Percentiles rank a stretch among this genome's conserved stretches.
These are phyloP conservation scores for Excoecaria agallocha DNA, from an alignment of 345 rosid species.

Conservation along the genomic window DNA sequence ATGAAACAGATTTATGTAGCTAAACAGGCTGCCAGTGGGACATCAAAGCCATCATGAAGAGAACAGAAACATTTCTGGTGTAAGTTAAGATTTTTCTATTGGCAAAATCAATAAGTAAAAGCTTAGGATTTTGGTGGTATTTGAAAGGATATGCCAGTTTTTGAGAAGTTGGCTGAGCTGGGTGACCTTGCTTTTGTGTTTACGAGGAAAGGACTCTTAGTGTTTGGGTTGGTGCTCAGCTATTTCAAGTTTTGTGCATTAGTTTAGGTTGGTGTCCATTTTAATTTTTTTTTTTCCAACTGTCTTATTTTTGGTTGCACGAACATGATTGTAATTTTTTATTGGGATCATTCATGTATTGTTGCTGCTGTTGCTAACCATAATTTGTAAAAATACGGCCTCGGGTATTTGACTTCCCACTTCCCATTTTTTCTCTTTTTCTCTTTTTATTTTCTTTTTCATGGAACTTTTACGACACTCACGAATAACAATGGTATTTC, in stretches of 20 bases:
- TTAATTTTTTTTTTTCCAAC: background rate
- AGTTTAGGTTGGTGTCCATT: background rate
- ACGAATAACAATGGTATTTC: no score
- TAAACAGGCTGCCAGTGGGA: constrained; percentile 60
- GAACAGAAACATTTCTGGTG: constrained; percentile 5
- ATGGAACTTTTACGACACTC: no score
- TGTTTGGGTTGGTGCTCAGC: constrained; percentile 4
- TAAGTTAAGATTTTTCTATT: constrained; percentile 4
- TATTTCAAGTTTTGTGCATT: constrained; percentile 6
- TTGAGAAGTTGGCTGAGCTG: background rate
- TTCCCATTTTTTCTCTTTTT: background rate
- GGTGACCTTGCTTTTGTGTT: background rate
- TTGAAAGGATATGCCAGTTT: background rate
- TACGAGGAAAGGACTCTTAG: background rate
- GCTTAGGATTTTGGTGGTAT: background rate
- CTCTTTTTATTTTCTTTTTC: background rate
- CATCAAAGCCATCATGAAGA: constrained; percentile 26
- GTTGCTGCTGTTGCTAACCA: background rate
- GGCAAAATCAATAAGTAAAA: background rate
- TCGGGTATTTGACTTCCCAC: background rate
- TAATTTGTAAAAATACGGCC: background rate
- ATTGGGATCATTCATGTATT: constrained; percentile 14
- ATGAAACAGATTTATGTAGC: constrained; percentile 94
- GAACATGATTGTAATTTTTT: constrained; percentile 12
- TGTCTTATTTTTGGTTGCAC: background rate